Base-by-base conservation (phyloP, 108 stramenopile species). In the Nitzschia sp. region DNA sequence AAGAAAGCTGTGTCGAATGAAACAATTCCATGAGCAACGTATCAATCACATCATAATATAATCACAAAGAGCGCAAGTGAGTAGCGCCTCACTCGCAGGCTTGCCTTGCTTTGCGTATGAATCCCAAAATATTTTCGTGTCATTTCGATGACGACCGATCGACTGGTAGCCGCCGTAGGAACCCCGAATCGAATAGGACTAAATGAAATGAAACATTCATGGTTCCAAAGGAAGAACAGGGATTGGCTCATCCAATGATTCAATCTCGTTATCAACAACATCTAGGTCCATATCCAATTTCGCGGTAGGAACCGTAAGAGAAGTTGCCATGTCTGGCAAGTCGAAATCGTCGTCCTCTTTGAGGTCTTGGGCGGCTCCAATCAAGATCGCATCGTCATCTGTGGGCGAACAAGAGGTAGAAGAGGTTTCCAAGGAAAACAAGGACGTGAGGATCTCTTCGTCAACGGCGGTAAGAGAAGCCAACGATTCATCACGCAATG, bases 361-460 rank as follows among this genome's bases (percentile, higher is more conserved):
- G 19, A 72, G 55, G 45, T 30, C 51, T 25, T 73, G 61, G 29
- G 11, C 29, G n/a, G 25, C 29, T 13, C 29, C 58, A 29, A 59
- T 59, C 9, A 31, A 9, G 15, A 71, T 66, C 19, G 68, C 46
- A 32, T 79, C 68, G 17, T 62, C 65, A 58, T 76, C 64, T 29
- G 49, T 19, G 21, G 49, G 49, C 21, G 49, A 23, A 21, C 4
- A 21, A 23, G 21, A n/a, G n/a, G n/a, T n/a, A 19, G 19, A 51
- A 23, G 49, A 51, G 21, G 49, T 9, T 51, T 76, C 68, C 29
- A 75, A 38, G 33, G 59, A 53, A 27, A 76, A 54, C 13, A 70
- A 54, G 36, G 77, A 70, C 11, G 70, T 74, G 8, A 75, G 64
- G 13, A 79, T 47, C 2, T 79, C 68, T 46, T 77, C 66, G 45